phyloP scores from a whole-genome alignment of 352 stramenopile genomes.

The Pythium volutum region DNA sequence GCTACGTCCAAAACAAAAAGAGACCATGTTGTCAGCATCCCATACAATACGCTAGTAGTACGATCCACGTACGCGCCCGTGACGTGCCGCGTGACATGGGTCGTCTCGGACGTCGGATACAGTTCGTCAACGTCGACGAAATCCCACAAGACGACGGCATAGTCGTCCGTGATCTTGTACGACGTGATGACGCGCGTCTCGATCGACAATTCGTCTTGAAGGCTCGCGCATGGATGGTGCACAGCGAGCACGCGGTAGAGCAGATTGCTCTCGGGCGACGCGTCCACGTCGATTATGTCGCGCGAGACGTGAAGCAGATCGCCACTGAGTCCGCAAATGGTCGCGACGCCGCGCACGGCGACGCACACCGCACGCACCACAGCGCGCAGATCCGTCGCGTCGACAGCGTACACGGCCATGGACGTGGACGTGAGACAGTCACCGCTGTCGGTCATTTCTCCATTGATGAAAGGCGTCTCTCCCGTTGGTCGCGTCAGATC shows the following conservation, averaged over 20 bases:
- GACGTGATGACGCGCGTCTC: slow-evolving; percentile 11
- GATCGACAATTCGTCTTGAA: slow-evolving; percentile 1
- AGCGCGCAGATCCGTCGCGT: slow-evolving; percentile 4
- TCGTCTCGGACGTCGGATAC: not conserved
- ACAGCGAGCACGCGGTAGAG: slow-evolving; percentile 3
- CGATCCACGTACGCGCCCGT: slow-evolving; percentile 6
- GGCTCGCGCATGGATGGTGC: not conserved
- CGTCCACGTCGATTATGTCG: slow-evolving; percentile 9
- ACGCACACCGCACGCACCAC: slow-evolving; percentile 22
- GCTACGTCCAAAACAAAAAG: not conserved
- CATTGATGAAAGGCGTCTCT: not conserved
- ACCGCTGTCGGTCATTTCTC: not conserved
- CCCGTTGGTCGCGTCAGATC: not conserved
- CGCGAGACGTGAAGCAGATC: slow-evolving; percentile 14
- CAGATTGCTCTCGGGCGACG: not conserved
- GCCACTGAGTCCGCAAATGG: slow-evolving; percentile 23
- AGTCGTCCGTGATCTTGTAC: slow-evolving; percentile 8
- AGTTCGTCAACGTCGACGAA: slow-evolving; percentile 18
- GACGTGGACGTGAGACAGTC: slow-evolving; percentile 21
- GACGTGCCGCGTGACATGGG: not conserved
- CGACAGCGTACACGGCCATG: slow-evolving; percentile 10
- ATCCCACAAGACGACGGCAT: slow-evolving; percentile 13
- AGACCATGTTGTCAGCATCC: too few species aligned
- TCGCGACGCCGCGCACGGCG: slow-evolving; percentile 22
- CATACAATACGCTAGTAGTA: not conserved